Evolutionary conservation across 495 filamentous ascomycete genomes (phyloP).

Genomic region (Neurospora africana): DNA sequence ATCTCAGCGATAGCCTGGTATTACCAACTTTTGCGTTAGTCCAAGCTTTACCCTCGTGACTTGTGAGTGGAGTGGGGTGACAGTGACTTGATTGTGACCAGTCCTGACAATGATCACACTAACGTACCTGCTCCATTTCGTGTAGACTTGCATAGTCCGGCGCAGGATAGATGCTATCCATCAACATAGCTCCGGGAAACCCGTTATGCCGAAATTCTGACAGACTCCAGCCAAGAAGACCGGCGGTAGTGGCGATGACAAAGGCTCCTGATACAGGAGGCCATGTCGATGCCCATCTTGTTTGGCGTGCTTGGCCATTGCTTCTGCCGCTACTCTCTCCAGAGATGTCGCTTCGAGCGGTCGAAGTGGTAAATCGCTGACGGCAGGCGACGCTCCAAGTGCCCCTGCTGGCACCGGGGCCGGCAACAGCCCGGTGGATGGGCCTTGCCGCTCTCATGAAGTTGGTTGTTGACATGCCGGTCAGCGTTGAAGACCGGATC

Average conservation of each 20-base stretch:
- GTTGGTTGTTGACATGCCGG: slow-evolving; percentile 24
- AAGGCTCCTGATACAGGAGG: slow-evolving; percentile 23
- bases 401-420: neutral
- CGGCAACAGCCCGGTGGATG: slow-evolving; percentile 16
- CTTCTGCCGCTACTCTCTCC: neutral
- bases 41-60: neutral
- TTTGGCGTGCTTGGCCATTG: neutral
- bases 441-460: slow-evolving; percentile 20
- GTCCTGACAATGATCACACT: neutral
- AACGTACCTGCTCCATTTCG: slow-evolving; percentile 42
- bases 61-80: neutral
- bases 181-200: slow-evolving; percentile 24
- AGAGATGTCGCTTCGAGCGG: slow-evolving; percentile 10
- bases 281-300: slow-evolving; percentile 17
- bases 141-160: slow-evolving; percentile 38
- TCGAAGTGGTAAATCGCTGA: slow-evolving; percentile 14
- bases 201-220: slow-evolving; percentile 17
- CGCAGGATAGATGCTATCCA: slow-evolving; percentile 26
- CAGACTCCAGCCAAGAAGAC: slow-evolving; percentile 31
- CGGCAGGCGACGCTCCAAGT: slow-evolving; percentile 4
- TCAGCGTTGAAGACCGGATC: slow-evolving; percentile 1
- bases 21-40: neutral
- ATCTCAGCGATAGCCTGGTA: slow-evolving; percentile 39
- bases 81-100: neutral
- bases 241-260: slow-evolving; percentile 30